These are phyloP conservation scores for Tagetes patula DNA, from an alignment of 129 eudicot species.

Conservation along the genomic window DNA sequence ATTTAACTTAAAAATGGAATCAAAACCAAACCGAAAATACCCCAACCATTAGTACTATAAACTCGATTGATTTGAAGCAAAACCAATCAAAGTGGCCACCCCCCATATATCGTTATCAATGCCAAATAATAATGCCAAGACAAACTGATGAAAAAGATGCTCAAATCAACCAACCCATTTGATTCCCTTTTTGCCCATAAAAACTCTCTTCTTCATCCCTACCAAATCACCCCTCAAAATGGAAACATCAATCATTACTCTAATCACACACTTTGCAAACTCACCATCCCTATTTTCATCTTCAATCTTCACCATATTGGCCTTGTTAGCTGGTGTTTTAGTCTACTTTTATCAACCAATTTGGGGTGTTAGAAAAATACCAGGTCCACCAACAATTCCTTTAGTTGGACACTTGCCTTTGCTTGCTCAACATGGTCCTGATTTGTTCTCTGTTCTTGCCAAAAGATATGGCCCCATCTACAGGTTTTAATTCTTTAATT, in stretches of 20 bases:
- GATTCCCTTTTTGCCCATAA: slow-evolving; percentile 25
- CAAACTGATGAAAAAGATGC: slow-evolving; percentile 13
- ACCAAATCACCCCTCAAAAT: slow-evolving; percentile 17
- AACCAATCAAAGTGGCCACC: not conserved
- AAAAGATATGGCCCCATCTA: slow-evolving; percentile 76
- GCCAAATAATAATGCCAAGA: slow-evolving; percentile 5
- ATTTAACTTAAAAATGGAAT: no score
- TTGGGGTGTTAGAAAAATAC: slow-evolving; percentile 79
- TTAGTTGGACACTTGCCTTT: slow-evolving; percentile 81
- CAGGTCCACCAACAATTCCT: slow-evolving; percentile 84
- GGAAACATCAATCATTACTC: slow-evolving; percentile 14
- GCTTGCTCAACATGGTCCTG: slow-evolving; percentile 85
- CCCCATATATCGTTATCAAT: not conserved
- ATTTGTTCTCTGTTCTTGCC: slow-evolving; percentile 74
- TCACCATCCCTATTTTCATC: slow-evolving; percentile 3
- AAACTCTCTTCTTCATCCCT: slow-evolving; percentile 9
- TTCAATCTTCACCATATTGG: slow-evolving; percentile 35
- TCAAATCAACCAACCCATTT: slow-evolving; percentile 1
- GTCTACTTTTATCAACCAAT: slow-evolving; percentile 66
- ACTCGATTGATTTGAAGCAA: no score
- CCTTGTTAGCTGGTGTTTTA: slow-evolving; percentile 35
- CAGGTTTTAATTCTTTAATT: slow-evolving; percentile 59
- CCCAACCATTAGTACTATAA: no score
- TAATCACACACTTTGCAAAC: not conserved
- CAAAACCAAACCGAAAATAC: no score